Evolutionary conservation across 768 basidiomycete genomes (phyloP), one percentile per base, ranked within the genome.

Genomic region (Nidularia sp.): DNA sequence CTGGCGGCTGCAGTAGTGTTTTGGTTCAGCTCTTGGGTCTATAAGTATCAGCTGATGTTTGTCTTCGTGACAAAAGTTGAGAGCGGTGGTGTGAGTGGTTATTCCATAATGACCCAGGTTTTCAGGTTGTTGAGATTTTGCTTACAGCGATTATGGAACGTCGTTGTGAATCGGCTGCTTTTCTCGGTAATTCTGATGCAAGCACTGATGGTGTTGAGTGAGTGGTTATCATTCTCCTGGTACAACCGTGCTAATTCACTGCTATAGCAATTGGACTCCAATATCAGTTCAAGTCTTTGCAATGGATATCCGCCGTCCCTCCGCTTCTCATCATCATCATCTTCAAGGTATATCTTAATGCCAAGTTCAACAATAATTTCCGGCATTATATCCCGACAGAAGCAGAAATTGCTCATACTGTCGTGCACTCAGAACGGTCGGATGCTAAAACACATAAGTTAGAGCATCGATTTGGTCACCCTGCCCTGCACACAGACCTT

Each of bases 31-130:
- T 88, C 86, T 4, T 84, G 84, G 77, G 89, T 92, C 15, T 93
- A 95, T 77, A 99, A 98, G 71, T 98, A 98, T 62, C 90, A 95
- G 73, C 75, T 98, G 47, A 93, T 98, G 85, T 98, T 96, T 66
- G 92, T 96, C 51, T 95, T 80, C 63, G 73, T 92, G 46, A 85
- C 93, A 6, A 85, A 85, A 55, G 88, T 93, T 12, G 97, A 99
- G 69, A 91, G 88, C 49, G 97, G 96, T 53, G 97, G 97, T 31
- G 90, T 93, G 67, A 57, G 89, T 80, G 10, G 48, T 39, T 2
- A 41, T 46, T 12, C 31, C 43, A 34, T 47, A 49, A 33, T n/a
- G 36, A 39, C 2, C 22, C 44, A 12, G 10, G 22, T 45, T 45
- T 12, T 45, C 44, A 12, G 9, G 2, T 45, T 10, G 18, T 18